A percentile compares a stretch with the other conserved stretches of the same genome.
Evolutionary conservation across 1,284 basidiomycete genomes (phyloP).

Genomic region (Sphaerobolus stellatus): DNA sequence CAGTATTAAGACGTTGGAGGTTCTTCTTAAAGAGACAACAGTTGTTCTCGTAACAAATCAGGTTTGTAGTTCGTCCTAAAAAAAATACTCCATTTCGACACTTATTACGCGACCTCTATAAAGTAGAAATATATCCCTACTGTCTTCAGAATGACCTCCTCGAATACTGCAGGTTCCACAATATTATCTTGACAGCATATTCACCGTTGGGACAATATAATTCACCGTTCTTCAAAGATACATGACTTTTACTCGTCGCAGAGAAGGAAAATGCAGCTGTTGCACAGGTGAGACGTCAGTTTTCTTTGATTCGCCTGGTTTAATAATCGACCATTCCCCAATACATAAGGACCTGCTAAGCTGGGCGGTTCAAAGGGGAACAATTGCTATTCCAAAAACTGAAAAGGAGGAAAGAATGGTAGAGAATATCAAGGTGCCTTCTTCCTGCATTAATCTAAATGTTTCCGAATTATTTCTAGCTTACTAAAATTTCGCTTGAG

Average conservation of each 20-base stretch:
- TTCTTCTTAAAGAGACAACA: slow-evolving; percentile 35
- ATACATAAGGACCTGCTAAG: slow-evolving; percentile 36
- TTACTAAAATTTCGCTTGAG: no score
- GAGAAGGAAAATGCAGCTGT: slow-evolving; percentile 36
- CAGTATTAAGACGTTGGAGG: slow-evolving; percentile 38
- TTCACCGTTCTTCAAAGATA: slow-evolving; percentile 39
- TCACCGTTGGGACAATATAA: slow-evolving; percentile 48
- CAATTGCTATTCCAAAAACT: slow-evolving; percentile 25
- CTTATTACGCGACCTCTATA: no score
- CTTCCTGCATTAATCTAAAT: no score
- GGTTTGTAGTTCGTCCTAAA: no score
- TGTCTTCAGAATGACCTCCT: slow-evolving; percentile 45
- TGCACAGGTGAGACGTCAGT: slow-evolving; percentile 35
- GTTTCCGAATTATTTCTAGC: no score
- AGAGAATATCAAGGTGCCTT: slow-evolving; percentile 37
- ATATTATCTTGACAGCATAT: slow-evolving; percentile 53
- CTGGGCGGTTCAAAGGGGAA: slow-evolving; percentile 22
- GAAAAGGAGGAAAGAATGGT: slow-evolving; percentile 32
- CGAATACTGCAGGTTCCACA: slow-evolving; percentile 44
- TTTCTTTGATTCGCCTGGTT: no score
- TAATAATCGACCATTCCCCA: slow-evolving; percentile 26
- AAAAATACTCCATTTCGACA: no score
- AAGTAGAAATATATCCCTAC: slow-evolving; percentile 43
- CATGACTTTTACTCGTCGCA: slow-evolving; percentile 36
- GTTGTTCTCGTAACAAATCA: slow-evolving; percentile 53